phyloP scores from a whole-genome alignment of 2,329 filamentous ascomycete genomes.

The Emergomyces africanus region DNA sequence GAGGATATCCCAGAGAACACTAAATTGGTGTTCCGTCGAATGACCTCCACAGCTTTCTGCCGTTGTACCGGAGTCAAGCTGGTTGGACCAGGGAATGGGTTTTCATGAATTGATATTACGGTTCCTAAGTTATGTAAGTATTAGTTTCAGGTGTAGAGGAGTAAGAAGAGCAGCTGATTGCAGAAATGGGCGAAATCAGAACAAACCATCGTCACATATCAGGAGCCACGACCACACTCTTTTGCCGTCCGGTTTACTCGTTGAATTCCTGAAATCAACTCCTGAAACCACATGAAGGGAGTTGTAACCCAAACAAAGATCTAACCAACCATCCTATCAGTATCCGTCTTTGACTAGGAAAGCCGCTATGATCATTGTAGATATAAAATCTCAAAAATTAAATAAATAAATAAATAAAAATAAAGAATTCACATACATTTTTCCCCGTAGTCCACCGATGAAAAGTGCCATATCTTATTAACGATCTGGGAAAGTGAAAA shows the following conservation, averaged over 20 bases:
- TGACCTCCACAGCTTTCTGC: conserved; percentile 20
- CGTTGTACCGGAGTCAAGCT: conserved; percentile 18
- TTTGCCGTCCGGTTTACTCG: conserved; percentile 35
- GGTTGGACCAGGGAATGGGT: conserved; percentile 38
- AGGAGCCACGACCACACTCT: conserved; percentile 60
- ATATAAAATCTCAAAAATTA: too few relatives aligned
- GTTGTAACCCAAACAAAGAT: conserved; percentile 60
- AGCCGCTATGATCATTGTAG: too few relatives aligned
- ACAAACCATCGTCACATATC: conserved; percentile 50
- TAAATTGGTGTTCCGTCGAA: conserved; percentile 46
- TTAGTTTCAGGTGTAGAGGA: background rate
- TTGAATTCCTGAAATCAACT: conserved; percentile 23
- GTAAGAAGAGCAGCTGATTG: background rate
- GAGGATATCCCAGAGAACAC: conserved; percentile 50
- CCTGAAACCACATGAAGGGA: conserved; percentile 38
- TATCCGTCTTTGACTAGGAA: conserved; percentile 10
- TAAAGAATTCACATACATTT: conserved; percentile 50
- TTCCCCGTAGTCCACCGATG: conserved; percentile 55
- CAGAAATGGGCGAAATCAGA: background rate
- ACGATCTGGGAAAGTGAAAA: conserved; percentile 48
- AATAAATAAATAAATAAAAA: too few relatives aligned
- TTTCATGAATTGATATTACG: conserved; percentile 57
- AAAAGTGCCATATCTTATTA: conserved; percentile 63
- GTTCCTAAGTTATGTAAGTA: conserved; percentile 40
- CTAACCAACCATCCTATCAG: conserved; percentile 26